A percentile compares a stretch with the other conserved stretches of the same genome.
phyloP scores from a whole-genome alignment of 2,329 filamentous ascomycete genomes.

The Colletotrichum lupini region DNA sequence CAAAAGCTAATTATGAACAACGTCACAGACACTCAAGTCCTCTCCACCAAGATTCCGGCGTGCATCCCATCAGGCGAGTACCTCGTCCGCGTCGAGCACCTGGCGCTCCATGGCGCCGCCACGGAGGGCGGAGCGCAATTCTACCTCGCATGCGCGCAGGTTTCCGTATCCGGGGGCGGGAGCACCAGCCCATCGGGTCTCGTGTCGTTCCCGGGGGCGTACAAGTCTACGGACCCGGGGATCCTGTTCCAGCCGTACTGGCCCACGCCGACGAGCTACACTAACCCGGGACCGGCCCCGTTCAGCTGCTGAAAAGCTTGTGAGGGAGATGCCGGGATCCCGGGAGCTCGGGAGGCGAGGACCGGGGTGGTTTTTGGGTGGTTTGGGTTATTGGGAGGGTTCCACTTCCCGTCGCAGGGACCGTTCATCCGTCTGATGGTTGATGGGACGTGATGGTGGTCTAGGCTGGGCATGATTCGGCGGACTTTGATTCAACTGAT shows the following conservation, averaged over 20 bases:
- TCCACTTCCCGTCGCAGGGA: not conserved
- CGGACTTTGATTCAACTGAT: not conserved
- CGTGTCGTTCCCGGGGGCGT: constrained; percentile 55
- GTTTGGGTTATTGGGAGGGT: not conserved
- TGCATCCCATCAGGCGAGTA: constrained; percentile 52
- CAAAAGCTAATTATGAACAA: not conserved
- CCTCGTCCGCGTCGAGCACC: constrained; percentile 60
- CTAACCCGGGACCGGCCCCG: constrained; percentile 35
- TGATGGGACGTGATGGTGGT: not conserved
- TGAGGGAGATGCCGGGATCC: not conserved
- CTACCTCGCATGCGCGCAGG: constrained; percentile 54
- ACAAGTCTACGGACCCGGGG: constrained; percentile 52
- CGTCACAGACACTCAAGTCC: constrained; percentile 1
- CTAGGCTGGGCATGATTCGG: too few relatives aligned
- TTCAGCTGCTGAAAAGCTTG: constrained; percentile 32
- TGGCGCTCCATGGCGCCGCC: constrained; percentile 56
- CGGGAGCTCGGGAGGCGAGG: not conserved
- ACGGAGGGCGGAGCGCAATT: constrained; percentile 56
- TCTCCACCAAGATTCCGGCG: constrained; percentile 25
- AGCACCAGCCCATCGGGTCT: constrained; percentile 46
- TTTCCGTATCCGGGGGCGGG: constrained; percentile 55
- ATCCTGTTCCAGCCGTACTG: constrained; percentile 57
- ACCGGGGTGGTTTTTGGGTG: not conserved
- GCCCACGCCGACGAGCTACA: constrained; percentile 52
- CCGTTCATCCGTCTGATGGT: not conserved